A percentile compares a stretch with the other conserved stretches of the same genome.
Evolutionary conservation across 176 grass and related monocot genomes (phyloP).

Genomic region (Elymus sibiricus): DNA sequence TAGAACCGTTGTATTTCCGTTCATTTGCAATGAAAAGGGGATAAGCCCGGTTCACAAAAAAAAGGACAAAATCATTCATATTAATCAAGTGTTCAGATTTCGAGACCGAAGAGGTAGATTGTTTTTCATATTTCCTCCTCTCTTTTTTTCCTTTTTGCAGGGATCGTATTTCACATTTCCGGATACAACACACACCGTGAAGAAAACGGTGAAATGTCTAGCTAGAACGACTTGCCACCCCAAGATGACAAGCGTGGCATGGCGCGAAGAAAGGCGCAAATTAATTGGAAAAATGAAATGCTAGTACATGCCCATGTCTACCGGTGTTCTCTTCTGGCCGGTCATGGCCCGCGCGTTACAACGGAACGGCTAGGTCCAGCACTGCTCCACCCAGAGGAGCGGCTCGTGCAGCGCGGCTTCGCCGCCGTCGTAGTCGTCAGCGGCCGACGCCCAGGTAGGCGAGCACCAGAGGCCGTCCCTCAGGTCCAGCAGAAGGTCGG

Average conservation of each 20-base stretch:
- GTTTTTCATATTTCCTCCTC: background rate
- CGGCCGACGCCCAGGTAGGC: conserved; percentile 8
- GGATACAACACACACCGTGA: background rate
- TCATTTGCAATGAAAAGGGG: too few relatives aligned
- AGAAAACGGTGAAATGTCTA: background rate
- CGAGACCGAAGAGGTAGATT: too few relatives aligned
- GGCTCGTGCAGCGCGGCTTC: conserved; percentile 27
- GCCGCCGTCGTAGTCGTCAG: conserved; percentile 30
- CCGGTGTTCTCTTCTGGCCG: background rate
- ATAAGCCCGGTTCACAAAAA: too few relatives aligned
- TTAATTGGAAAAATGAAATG: background rate
- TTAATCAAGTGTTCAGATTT: too few relatives aligned
- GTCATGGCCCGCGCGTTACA: background rate
- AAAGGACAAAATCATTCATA: too few relatives aligned
- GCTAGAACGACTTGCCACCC: background rate
- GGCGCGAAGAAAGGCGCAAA: background rate
- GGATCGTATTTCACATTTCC: background rate
- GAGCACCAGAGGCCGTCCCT: conserved; percentile 45
- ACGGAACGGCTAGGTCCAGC: conserved; percentile 28
- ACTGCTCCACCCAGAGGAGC: conserved; percentile 41
- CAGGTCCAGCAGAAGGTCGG: conserved; percentile 48
- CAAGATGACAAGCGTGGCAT: background rate
- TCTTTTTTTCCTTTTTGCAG: background rate
- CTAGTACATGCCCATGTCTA: background rate
- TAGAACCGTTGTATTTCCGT: too few relatives aligned